Conservation (phyloP, 352 stramenopile species). For the Peronospora farinosa region DNA sequence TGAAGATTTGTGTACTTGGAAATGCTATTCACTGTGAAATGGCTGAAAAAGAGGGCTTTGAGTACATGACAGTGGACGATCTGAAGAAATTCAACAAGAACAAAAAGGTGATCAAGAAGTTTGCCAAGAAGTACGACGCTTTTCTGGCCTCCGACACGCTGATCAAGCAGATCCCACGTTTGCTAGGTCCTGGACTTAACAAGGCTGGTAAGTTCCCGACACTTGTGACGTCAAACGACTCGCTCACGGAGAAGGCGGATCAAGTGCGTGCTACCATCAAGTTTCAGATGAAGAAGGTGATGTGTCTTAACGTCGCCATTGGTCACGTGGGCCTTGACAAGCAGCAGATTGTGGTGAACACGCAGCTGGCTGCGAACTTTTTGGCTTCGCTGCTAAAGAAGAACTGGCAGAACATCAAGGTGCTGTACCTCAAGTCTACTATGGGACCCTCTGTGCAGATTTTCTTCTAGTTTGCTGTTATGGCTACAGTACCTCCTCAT, state of each 20-base stretch:
- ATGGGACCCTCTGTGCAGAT: constrained; percentile 98
- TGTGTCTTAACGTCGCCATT: constrained; percentile 98
- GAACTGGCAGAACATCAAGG: constrained; percentile 99
- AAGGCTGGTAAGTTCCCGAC: constrained; percentile 98
- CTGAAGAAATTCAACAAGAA: constrained; percentile 99
- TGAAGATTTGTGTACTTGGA: constrained; percentile 98
- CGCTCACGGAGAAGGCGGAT: constrained; percentile 97
- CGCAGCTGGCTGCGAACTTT: constrained; percentile 98
- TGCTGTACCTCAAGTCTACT: constrained; percentile 99
- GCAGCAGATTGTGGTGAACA: constrained; percentile 97
- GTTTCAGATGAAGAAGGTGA: constrained; percentile 99
- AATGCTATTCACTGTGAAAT: constrained; percentile 98
- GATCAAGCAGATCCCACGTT: constrained; percentile 99
- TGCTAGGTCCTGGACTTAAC: constrained; percentile 98
- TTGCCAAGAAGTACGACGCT: constrained; percentile 99
- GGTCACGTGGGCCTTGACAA: constrained; percentile 93
- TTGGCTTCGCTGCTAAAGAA: constrained; percentile 99
- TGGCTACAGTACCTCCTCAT: neutral
- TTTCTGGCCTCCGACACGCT: constrained; percentile 99
- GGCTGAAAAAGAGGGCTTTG: constrained; percentile 95
- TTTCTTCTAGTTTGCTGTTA: constrained; percentile 94
- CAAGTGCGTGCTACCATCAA: constrained; percentile 98
- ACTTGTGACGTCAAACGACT: constrained; percentile 90
- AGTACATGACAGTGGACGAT: constrained; percentile 97
- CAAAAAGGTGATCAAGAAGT: constrained; percentile 99